Evolutionary conservation across 2,329 filamentous ascomycete species (phyloP), one percentile per base, ranked within the genome.

Genomic region (Biscogniauxia marginata): DNA sequence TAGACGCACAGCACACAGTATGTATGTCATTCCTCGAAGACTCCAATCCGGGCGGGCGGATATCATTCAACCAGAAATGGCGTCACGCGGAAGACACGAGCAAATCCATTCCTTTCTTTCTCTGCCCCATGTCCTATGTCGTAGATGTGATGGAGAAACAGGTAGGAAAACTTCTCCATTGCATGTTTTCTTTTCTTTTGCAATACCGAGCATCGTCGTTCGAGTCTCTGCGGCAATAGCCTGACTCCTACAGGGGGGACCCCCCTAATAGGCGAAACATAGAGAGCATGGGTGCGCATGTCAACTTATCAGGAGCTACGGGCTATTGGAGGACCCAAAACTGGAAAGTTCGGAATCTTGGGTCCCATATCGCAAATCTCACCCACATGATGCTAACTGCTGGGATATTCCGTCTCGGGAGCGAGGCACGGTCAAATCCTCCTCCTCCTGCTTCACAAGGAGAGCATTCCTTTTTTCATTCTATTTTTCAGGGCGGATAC

Each of bases 11-110:
- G 45, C 47, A 55, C 48, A 45, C 34, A 51, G 18, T 34, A 16
- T 21, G n/a, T 52, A 50, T 43, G 49, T 43, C 21, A 49, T 23
- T 45, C 22, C 43, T 39, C 18, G 24, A 51, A 20, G 52, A 21
- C 25, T 39, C 34, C 47, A 49, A 55, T 50, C 53, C 55, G 48
- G 55, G 49, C 47, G 51, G 48, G 49, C 46, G 52, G 55, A 55
- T 43, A 45, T 57, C n/a, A 24, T 49, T 23, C 46, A 49, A 22
- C 46, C 21, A 25, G 22, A 13, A 49, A 49, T 18, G 9, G 30
- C 30, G 9, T 39, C 13, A 39, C 4, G 30, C 30, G 4, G 13
- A 4, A 39, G 30, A 39, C 7, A 39, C 30, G 30, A 39, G 30
- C 30, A 39, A 39, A 39, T 39, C 30, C 30, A 39, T 39, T 39